phyloP scores from a whole-genome alignment of 2,329 filamentous ascomycete genomes.

The Penicillium glabrum region DNA sequence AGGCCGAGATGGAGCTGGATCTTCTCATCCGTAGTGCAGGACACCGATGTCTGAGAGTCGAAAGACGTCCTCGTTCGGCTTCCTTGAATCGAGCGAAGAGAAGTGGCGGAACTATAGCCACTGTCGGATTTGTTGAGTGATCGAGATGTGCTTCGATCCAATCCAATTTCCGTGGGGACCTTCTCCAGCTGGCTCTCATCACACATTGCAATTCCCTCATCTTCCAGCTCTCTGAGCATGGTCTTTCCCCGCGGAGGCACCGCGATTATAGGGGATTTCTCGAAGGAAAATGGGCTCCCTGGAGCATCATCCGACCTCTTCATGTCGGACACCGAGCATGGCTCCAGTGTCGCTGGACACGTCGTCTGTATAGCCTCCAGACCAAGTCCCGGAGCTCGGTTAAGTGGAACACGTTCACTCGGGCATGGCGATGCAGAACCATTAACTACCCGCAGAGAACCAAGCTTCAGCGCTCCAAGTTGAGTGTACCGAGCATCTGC shows the following conservation, averaged over 20 bases:
- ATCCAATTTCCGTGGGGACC: constrained; percentile 4
- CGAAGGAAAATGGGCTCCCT: constrained; percentile 36
- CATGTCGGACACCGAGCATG: constrained; percentile 10
- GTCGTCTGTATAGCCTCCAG: constrained; percentile 11
- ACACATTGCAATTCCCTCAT: constrained; percentile 22
- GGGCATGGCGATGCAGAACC: constrained; percentile 38
- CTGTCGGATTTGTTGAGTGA: constrained; percentile 37
- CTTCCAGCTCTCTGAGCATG: constrained; percentile 20
- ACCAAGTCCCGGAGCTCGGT: constrained; percentile 17
- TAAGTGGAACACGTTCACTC: constrained; percentile 32
- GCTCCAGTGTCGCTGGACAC: constrained; percentile 1
- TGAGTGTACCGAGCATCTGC: constrained; percentile 38
- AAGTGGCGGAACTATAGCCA: constrained; percentile 40
- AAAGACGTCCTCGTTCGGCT: constrained; percentile 24
- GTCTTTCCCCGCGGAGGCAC: constrained; percentile 6
- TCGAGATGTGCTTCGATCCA: constrained; percentile 18
- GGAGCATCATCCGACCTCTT: constrained; percentile 26
- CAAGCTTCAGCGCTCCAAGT: constrained; percentile 40
- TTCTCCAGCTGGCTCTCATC: constrained; percentile 18
- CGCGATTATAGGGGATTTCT: constrained; percentile 30
- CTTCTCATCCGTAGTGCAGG: constrained; percentile 7
- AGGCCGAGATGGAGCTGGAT: constrained; percentile 21
- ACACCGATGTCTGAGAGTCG: constrained; percentile 27
- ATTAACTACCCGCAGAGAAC: constrained; percentile 42
- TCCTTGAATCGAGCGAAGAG: constrained; percentile 28